Conservation (phyloP, 2,329 filamentous ascomycete species). For the Diaporthe capsici region DNA sequence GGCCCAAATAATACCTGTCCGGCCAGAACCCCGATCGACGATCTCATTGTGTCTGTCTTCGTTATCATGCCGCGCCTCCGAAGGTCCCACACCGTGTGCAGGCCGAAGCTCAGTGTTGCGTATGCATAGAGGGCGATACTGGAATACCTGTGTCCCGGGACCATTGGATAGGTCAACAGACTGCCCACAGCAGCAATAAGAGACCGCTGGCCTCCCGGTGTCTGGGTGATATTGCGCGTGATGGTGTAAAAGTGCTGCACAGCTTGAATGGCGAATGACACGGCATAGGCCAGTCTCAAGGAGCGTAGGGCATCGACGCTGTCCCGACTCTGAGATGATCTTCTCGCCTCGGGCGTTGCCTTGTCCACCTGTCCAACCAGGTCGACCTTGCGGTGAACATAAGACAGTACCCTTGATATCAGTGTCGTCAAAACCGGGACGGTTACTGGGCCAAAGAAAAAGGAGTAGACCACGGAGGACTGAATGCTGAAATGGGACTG, state of each 20-base stretch:
- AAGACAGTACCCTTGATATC: background rate
- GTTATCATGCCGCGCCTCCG: constrained; percentile 26
- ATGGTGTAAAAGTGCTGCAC: constrained; percentile 26
- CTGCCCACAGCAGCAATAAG: background rate
- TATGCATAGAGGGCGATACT: constrained; percentile 22
- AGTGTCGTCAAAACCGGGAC: constrained; percentile 30
- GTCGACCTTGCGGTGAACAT: background rate
- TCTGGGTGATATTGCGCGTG: background rate
- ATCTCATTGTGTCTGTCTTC: constrained; percentile 10
- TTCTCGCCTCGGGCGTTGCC: background rate
- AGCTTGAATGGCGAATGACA: constrained; percentile 21
- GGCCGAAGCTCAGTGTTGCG: constrained; percentile 32
- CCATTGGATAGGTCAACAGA: background rate
- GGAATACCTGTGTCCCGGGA: background rate
- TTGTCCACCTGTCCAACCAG: too few species aligned
- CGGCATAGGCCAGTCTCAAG: constrained; percentile 23
- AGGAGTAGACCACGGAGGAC: constrained; percentile 17
- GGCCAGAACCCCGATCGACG: constrained; percentile 1
- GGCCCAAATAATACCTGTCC: constrained; percentile 27
- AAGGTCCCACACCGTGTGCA: constrained; percentile 37
- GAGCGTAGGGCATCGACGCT: background rate
- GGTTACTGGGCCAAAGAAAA: constrained; percentile 23
- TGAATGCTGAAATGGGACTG: constrained; percentile 27
- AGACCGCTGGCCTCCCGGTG: background rate
- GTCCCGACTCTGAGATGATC: too few species aligned